Evolutionary conservation across 108 stramenopile species (phyloP).

Genomic region (Tribonema minus): DNA sequence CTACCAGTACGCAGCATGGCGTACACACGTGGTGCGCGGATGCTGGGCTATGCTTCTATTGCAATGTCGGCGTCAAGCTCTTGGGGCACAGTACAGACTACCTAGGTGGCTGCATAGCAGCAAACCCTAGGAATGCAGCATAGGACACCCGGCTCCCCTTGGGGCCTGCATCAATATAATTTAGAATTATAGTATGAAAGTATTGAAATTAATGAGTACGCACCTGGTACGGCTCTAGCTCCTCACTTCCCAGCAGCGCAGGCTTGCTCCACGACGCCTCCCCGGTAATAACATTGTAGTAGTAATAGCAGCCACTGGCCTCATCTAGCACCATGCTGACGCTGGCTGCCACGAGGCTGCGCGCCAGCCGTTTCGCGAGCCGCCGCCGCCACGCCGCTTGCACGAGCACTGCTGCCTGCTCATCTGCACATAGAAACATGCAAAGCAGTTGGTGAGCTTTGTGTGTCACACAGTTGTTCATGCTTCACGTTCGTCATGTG

Average conservation of each 20-base stretch:
- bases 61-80: no score
- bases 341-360: conserved; percentile 5
- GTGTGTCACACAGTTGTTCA: not conserved
- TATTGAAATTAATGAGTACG: no score
- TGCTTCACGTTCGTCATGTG: not conserved
- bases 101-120: no score
- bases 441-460: no score
- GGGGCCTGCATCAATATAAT: no score
- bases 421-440: not conserved
- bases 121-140: no score
- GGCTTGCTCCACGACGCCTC: conserved; percentile 34
- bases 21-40: no score
- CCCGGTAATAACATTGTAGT: conserved; percentile 20
- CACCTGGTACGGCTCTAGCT: not conserved
- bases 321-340: conserved; percentile 9
- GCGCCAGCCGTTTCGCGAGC: not conserved
- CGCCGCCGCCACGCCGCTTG: conserved; percentile 36
- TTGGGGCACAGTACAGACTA: no score
- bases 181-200: no score
- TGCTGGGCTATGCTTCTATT: no score
- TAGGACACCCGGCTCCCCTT: no score
- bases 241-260: conserved; percentile 18
- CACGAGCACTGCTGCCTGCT: conserved; percentile 33
- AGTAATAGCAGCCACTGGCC: conserved; percentile 25
- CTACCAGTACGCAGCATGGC: no score